Evolutionary conservation across 345 rosid genomes (phyloP), one percentile per base, ranked within the genome.

Genomic region (Arabis hirsuta): DNA sequence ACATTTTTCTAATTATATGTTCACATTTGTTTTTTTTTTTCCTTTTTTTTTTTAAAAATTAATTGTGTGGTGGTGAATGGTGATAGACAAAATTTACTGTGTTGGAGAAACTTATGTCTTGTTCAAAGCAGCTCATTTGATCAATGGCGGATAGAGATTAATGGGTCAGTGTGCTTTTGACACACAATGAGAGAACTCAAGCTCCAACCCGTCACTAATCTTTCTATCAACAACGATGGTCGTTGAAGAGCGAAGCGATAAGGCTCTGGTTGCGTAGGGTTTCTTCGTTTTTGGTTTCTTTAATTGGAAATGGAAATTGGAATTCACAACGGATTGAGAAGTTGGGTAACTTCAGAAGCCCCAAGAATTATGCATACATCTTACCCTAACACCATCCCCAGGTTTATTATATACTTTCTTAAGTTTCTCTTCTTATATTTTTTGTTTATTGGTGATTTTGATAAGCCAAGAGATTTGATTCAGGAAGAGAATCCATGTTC

Each of bases 271-370:
- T 44, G 41, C 31, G 4, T 54, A n/a, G 9, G 50, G 55, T 52
- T 55, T 27, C 62, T 67, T 42, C 67, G 4, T 7, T 34, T 16
- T 11, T 19, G 48, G 46, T 41, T 59, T 52, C 29, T 64, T 20
- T 26, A 36, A 50, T 27, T 39, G 14, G 9, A 4, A 29, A 76
- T 76, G 79, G 74, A 63, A 6, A 27, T 51, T 31, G 80, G 53
- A 55, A 64, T 56, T 64, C 55, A n/a, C 58, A 55, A 70, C 14
- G 55, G 75, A 63, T 70, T 56, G 69, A 53, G 59, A 75, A 38
- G 12, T 62, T 41, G 19, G 6, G 20, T 36, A 14, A 8, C 67
- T 67, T 55, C 54, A 55, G 22, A 76, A 29, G 22, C 27, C 71
- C 11, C 7, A 59, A 41, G 68, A 61, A 60, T 13, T 43, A 69